These are phyloP conservation scores for Colletotrichum destructivum DNA, from an alignment of 2,329 filamentous ascomycete genomes.

Conservation along the genomic window DNA sequence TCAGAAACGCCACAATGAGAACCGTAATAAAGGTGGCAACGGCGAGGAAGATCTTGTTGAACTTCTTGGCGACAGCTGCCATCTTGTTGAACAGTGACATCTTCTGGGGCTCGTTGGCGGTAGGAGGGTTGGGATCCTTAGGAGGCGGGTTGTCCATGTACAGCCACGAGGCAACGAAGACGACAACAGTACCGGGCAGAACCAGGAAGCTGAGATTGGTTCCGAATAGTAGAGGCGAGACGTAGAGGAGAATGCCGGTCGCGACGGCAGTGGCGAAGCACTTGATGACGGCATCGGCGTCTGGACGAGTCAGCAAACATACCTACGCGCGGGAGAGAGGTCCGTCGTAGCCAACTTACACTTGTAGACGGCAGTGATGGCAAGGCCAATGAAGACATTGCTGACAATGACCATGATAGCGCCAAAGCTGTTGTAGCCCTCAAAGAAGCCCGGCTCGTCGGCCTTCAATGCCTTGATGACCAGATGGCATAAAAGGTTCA, in stretches of 20 bases:
- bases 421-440: constrained; percentile 46
- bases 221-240: constrained; percentile 51
- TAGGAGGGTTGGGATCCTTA: constrained; percentile 41
- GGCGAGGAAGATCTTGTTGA: constrained; percentile 38
- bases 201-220: constrained; percentile 48
- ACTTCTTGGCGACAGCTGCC: constrained; percentile 39
- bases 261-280: constrained; percentile 52
- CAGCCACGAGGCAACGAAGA: constrained; percentile 51
- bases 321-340: background rate
- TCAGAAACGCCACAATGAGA: constrained; percentile 44
- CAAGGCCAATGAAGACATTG: constrained; percentile 53
- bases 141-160: constrained; percentile 50
- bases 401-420: constrained; percentile 52
- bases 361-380: constrained; percentile 54
- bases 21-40: constrained; percentile 42
- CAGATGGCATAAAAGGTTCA: constrained; percentile 51
- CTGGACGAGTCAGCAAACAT: constrained; percentile 41
- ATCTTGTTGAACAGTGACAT: constrained; percentile 38
- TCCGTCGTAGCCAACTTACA: constrained; percentile 44
- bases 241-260: constrained; percentile 51
- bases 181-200: constrained; percentile 49
- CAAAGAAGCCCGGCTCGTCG: constrained; percentile 49
- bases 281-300: constrained; percentile 53
- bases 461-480: constrained; percentile 45
- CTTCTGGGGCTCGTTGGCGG: constrained; percentile 35